Base-by-base conservation (phyloP, 129 eudicot genomes). In the Tanacetum coccineum region DNA sequence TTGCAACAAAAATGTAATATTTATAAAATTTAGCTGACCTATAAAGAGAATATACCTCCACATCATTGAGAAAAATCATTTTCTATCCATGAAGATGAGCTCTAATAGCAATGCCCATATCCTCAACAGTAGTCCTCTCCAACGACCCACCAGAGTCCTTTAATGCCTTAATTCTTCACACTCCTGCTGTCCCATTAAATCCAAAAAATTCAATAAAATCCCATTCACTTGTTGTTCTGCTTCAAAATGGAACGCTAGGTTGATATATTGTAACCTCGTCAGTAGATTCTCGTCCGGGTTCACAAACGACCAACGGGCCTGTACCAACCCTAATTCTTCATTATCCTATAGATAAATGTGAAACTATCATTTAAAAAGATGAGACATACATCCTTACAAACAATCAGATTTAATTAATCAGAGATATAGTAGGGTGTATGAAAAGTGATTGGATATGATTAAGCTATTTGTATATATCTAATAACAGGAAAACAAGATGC, bases 181-280 rank as follows among this genome's bases (percentile, higher is more conserved):
- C 90, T 3, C 90, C 90, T 0, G 90, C 86, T 13, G 90, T 84
- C 62, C 90, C 90, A 53, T 84, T 84, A 40, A n/a, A n/a, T n/a
- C n/a, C n/a, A n/a, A n/a, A n/a, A n/a, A n/a, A n/a, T n/a, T n/a
- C n/a, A n/a, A n/a, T 76, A 78, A 81, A 6, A 64, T 62, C 22
- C 90, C 90, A 45, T 84, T 84, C 57, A 81, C 91, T 75, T 85
- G 91, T 57, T 85, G 91, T 50, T 85, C 87, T 8, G 81, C 85
- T 81, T 85, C 87, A 67, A 85, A 85, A 75, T 81, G 91, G 61
- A 81, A 85, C 39, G 82, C 65, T 10, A 85, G 59, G 47, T 85
- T 85, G 13, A 85, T 78, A 45, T 81, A 64, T 47, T 85, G 91
- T 52, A 85, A 80, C 28, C 87, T 70, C 3, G 87, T 85, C 9